These are phyloP conservation scores for Kodamaea sagamina DNA, from an alignment of 805 yeast species.

Conservation along the genomic window DNA sequence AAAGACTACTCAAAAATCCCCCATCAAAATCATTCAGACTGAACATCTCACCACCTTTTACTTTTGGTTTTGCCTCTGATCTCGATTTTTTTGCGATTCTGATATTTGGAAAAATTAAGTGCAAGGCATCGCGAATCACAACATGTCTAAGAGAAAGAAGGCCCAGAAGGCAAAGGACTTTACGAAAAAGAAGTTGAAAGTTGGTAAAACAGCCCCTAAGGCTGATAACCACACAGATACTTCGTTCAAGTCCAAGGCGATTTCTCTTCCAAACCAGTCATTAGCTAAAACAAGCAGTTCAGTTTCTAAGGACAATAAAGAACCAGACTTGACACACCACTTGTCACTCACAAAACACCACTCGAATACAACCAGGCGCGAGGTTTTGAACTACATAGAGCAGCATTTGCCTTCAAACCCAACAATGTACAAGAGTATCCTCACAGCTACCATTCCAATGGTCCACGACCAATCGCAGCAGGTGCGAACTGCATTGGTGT, in stretches of 20 bases:
- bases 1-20: slow-evolving; percentile 25
- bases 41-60: slow-evolving; percentile 1
- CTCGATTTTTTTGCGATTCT: not conserved
- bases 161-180: slow-evolving; percentile 73
- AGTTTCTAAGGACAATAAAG: slow-evolving; percentile 24
- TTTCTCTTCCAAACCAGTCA: slow-evolving; percentile 50
- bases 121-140: not conserved
- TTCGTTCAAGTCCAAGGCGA: slow-evolving; percentile 71
- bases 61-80: not conserved
- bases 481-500: slow-evolving; percentile 61
- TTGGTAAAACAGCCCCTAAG: slow-evolving; percentile 77
- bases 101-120: not conserved
- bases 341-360: slow-evolving; percentile 76
- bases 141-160: slow-evolving; percentile 55
- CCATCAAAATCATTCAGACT: slow-evolving; percentile 19
- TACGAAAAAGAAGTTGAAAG: slow-evolving; percentile 74
- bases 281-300: slow-evolving; percentile 22
- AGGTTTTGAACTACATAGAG: slow-evolving; percentile 58
- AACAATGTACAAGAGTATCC: slow-evolving; percentile 55
- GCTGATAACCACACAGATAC: slow-evolving; percentile 83
- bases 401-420: slow-evolving; percentile 54
- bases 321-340: slow-evolving; percentile 56
- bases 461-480: slow-evolving; percentile 64
- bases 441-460: slow-evolving; percentile 60
- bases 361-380: slow-evolving; percentile 67